Conservation (phyloP, 2,329 filamentous ascomycete genomes). For the Botrytis porri region DNA sequence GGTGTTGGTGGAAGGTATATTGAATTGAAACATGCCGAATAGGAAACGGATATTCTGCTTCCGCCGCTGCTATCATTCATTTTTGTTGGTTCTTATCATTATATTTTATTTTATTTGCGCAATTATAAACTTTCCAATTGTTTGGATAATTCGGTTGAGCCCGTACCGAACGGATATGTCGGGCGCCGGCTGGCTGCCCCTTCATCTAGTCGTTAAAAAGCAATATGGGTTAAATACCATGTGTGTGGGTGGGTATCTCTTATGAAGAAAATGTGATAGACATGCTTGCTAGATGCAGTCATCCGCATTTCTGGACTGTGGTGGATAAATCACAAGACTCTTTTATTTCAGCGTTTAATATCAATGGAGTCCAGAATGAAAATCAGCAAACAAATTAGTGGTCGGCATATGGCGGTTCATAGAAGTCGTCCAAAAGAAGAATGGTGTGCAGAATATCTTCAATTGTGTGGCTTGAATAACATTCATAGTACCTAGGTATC, state of each 20-base stretch:
- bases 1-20: neutral
- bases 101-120: neutral
- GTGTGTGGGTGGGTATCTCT: slow-evolving; percentile 8
- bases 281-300: slow-evolving; percentile 20
- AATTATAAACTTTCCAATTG: neutral
- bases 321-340: slow-evolving; percentile 20
- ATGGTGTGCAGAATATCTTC: slow-evolving; percentile 9
- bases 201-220: slow-evolving; percentile 5
- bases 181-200: slow-evolving; percentile 2
- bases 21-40: neutral
- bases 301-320: slow-evolving; percentile 16
- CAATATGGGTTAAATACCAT: slow-evolving; percentile 9
- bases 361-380: neutral
- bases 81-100: neutral
- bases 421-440: slow-evolving; percentile 1
- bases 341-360: slow-evolving; percentile 13
- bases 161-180: slow-evolving; percentile 17
- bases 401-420: slow-evolving; percentile 9
- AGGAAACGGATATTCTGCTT: neutral
- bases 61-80: neutral
- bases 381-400: slow-evolving; percentile 6
- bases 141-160: slow-evolving; percentile 13
- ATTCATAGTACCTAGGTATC: neutral
- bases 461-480: slow-evolving; percentile 10
- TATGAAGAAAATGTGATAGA: slow-evolving; percentile 22